A percentile compares a stretch with the other conserved stretches of the same genome.
Evolutionary conservation across 768 basidiomycete genomes (phyloP).

Genomic region (Amanita rubescens): DNA sequence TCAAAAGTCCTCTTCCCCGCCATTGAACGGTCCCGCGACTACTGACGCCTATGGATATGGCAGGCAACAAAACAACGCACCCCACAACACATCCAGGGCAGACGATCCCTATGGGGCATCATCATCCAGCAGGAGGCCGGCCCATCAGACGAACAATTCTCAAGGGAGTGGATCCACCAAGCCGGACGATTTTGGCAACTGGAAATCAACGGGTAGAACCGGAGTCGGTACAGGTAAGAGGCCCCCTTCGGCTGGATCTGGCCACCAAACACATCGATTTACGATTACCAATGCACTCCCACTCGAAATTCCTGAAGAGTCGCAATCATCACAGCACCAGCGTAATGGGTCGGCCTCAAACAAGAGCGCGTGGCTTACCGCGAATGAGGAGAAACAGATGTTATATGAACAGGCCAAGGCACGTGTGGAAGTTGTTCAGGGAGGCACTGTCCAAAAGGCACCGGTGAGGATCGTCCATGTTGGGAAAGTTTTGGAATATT

Average conservation of each 20-base stretch:
- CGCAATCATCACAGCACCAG: conserved; percentile 10
- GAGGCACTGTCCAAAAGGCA: conserved; percentile 22
- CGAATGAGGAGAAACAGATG: conserved; percentile 58
- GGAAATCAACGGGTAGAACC: conserved; percentile 7
- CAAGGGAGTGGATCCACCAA: background rate
- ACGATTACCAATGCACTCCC: conserved; percentile 34
- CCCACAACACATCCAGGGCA: background rate
- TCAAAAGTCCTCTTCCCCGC: background rate
- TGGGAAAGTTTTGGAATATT: no score
- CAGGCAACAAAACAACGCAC: background rate
- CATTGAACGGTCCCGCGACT: background rate
- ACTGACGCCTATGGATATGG: background rate
- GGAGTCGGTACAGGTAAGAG: conserved; percentile 12
- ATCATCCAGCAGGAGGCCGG: background rate
- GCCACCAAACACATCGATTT: conserved; percentile 24
- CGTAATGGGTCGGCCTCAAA: conserved; percentile 6
- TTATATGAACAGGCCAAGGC: conserved; percentile 59
- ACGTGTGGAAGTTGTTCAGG: conserved; percentile 51
- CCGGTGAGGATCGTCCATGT: conserved; percentile 22
- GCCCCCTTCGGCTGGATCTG: conserved; percentile 20
- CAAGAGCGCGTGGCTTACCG: conserved; percentile 38
- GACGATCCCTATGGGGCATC: conserved; percentile 5
- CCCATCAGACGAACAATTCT: conserved; percentile 6
- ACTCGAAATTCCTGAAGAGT: conserved; percentile 22
- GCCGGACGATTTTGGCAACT: conserved; percentile 14